A percentile compares a stretch with the other conserved stretches of the same genome.
These are phyloP conservation scores for Nepenthes mirabilis DNA, from an alignment of 148 eudicot genomes.

Conservation along the genomic window DNA sequence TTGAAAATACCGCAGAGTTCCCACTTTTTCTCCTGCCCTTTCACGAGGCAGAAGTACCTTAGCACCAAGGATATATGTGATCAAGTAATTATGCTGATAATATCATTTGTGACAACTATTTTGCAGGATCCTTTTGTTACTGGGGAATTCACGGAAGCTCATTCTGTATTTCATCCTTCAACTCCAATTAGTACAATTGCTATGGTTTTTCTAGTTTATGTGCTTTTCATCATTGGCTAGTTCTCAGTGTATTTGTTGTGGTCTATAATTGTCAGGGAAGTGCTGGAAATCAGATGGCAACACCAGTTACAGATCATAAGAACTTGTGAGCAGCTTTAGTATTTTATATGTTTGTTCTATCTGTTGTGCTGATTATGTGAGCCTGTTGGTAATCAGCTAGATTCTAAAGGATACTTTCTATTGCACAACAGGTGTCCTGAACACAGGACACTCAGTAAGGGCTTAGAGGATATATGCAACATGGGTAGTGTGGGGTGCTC, in stretches of 20 bases:
- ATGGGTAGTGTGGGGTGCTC: conserved; percentile 49
- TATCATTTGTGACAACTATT: conserved; percentile 5
- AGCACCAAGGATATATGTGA: neutral
- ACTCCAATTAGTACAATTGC: conserved; percentile 29
- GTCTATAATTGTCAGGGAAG: neutral
- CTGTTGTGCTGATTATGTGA: neutral
- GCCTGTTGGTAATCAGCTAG: neutral
- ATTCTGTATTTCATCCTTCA: conserved; percentile 31
- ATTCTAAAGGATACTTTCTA: conserved; percentile 9
- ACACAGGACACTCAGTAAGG: conserved; percentile 23
- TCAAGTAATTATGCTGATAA: neutral
- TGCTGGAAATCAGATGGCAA: neutral
- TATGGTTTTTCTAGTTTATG: neutral
- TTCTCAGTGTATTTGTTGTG: neutral
- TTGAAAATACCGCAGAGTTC: too few species aligned
- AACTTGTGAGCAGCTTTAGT: conserved; percentile 25
- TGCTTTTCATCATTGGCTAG: neutral
- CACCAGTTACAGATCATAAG: conserved; percentile 20
- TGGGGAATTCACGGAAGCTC: conserved; percentile 34
- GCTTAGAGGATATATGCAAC: conserved; percentile 26
- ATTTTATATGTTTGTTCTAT: neutral
- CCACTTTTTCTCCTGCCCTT: neutral
- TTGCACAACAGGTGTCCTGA: conserved; percentile 22
- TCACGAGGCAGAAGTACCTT: neutral
- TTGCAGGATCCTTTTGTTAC: conserved; percentile 80